Base-by-base conservation (phyloP, 2,329 filamentous ascomycete genomes). In the Myriosclerotinia curreyana region DNA sequence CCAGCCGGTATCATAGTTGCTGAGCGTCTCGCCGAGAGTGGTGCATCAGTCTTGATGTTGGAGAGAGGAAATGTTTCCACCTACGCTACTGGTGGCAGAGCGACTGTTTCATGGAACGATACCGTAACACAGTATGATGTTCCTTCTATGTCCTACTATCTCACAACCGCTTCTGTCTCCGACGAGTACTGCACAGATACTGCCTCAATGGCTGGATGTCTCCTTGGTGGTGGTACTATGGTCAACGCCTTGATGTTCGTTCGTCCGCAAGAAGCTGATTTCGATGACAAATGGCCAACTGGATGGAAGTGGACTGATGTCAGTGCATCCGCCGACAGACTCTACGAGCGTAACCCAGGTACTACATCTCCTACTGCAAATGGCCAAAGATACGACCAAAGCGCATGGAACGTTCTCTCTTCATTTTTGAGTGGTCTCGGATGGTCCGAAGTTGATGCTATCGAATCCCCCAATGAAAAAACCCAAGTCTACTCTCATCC, bases 221-320 rank as follows among this genome's bases (percentile, higher is more conserved):
- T 90, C 31, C 81, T 90, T 4, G 88, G 88, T 54, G 88, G 88
- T 64, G 70, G 69, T 53, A 73, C 70, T 5, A 70, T 69, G 62
- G 67, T 90, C 71, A 90, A 90, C 66, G 83, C 87, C 52, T 84
- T 85, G 59, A 79, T 90, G 56, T 89, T 86, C 80, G 87, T 85
- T 79, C 84, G 79, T 74, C 83, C 89, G 0, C 83, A 86, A 66
- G 79, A 81, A 9, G 74, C 77, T 7, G 89, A 92, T 72, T 91
- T 88, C 77, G 84, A 91, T 72, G 81, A 84, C 73, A 89, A 89
- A 75, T 92, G 89, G 79, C 70, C 70, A 42, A 69, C 77, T 1
- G 88, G 88, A 55, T 92, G 89, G 89, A 87, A 88, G 74, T 80
- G 83, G 44, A 72, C 76, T 14, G 86, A 91, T 70, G 81, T 91